phyloP scores from a whole-genome alignment of 495 filamentous ascomycete genomes.

The Tuber umbilicatum region DNA sequence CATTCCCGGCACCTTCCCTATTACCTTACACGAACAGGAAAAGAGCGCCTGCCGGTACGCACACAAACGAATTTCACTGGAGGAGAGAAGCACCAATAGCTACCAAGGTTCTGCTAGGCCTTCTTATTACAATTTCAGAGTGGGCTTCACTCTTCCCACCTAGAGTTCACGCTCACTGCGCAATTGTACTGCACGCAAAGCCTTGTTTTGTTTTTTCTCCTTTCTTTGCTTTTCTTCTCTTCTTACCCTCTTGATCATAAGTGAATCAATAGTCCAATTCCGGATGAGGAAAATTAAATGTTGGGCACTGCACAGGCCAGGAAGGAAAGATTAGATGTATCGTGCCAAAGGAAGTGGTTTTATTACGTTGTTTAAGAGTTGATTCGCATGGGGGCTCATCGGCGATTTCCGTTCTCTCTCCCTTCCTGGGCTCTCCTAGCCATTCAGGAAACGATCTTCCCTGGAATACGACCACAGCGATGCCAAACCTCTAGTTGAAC shows the following conservation, averaged over 20 bases:
- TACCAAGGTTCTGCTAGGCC: background rate
- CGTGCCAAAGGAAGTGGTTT: background rate
- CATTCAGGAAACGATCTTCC: background rate
- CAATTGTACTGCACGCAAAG: background rate
- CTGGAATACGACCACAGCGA: background rate
- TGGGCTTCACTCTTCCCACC: background rate
- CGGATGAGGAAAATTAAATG: slow-evolving; percentile 4
- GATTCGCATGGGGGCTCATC: background rate
- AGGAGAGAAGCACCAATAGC: background rate
- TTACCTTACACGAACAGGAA: background rate
- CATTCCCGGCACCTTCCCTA: background rate
- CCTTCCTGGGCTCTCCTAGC: background rate
- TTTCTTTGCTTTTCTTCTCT: background rate
- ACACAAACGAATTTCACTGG: background rate
- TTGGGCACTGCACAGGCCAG: background rate
- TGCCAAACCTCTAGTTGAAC: background rate
- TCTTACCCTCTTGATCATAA: background rate
- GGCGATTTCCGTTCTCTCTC: background rate
- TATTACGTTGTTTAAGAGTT: background rate
- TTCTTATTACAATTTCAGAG: background rate
- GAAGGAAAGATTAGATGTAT: background rate
- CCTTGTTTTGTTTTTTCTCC: background rate
- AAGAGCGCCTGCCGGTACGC: background rate
- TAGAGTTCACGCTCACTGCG: background rate
- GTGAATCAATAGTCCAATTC: background rate